Evolutionary conservation across 108 stramenopile species (phyloP).

Genomic region (Epithemia pelagica): DNA sequence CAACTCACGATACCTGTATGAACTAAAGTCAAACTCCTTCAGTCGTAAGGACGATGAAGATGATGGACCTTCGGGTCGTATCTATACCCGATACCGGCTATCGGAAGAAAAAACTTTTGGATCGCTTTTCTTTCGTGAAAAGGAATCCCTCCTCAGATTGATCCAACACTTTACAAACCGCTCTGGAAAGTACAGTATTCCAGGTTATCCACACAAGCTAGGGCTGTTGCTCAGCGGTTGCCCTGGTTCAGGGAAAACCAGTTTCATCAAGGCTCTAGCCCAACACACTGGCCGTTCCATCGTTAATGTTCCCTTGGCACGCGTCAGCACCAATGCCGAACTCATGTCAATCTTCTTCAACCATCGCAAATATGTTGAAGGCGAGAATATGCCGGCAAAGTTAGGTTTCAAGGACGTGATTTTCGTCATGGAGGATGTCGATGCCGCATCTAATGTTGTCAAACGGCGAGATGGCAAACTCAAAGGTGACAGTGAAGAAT

Average conservation of each 20-base stretch:
- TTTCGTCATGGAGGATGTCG: constrained; percentile 81
- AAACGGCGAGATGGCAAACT: constrained; percentile 36
- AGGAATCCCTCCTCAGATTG: constrained; percentile 28
- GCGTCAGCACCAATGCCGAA: constrained; percentile 15
- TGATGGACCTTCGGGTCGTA: constrained; percentile 5
- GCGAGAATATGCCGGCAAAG: constrained; percentile 38
- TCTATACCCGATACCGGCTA: constrained; percentile 62
- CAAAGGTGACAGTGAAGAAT: not conserved
- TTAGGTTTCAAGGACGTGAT: constrained; percentile 62
- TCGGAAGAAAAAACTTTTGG: constrained; percentile 69
- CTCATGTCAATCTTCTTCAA: constrained; percentile 74
- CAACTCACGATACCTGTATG: constrained; percentile 42
- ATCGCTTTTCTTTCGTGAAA: constrained; percentile 74
- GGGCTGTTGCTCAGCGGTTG: constrained; percentile 76
- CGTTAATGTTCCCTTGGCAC: constrained; percentile 41
- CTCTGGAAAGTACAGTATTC: constrained; percentile 64
- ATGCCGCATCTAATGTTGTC: constrained; percentile 70
- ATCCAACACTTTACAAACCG: constrained; percentile 46
- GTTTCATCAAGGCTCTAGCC: constrained; percentile 74
- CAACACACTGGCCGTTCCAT: constrained; percentile 63
- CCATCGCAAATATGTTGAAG: constrained; percentile 38
- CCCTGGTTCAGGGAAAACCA: constrained; percentile 84
- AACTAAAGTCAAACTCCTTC: constrained; percentile 26
- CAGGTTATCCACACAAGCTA: constrained; percentile 78
- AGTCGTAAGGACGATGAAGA: constrained; percentile 10